phyloP scores from a whole-genome alignment of 805 yeast species.

The Nematodospora valgi region DNA sequence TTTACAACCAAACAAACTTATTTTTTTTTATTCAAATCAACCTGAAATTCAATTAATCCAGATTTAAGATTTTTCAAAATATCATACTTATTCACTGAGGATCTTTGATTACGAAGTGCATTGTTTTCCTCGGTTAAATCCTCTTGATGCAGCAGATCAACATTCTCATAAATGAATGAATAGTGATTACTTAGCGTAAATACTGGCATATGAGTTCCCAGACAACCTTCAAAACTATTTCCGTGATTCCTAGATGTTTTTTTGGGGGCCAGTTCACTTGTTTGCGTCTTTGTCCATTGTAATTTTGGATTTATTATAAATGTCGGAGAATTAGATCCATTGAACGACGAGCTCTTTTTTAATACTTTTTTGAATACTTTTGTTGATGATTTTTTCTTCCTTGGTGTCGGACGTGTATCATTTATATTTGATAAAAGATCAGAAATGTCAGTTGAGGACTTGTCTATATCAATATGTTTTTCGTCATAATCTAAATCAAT shows the following conservation, averaged over 20 bases:
- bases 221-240: too few species aligned
- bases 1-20: neutral
- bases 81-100: neutral
- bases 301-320: slow-evolving; percentile 8
- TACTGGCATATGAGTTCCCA: slow-evolving; percentile 16
- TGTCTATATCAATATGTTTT: neutral
- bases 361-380: slow-evolving; percentile 10
- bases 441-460: neutral
- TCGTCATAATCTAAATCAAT: slow-evolving; percentile 11
- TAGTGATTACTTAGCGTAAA: slow-evolving; percentile 14
- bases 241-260: slow-evolving; percentile 5
- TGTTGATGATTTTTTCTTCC: slow-evolving; percentile 7
- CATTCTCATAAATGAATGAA: slow-evolving; percentile 20
- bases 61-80: slow-evolving; percentile 22
- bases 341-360: slow-evolving; percentile 13
- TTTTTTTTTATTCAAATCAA: slow-evolving; percentile 15
- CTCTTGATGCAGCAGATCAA: slow-evolving; percentile 4
- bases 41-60: slow-evolving; percentile 25
- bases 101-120: slow-evolving; percentile 2
- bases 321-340: slow-evolving; percentile 7
- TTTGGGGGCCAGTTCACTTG: neutral
- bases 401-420: slow-evolving; percentile 1
- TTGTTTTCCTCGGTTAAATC: slow-evolving; percentile 7
- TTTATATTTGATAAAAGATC: neutral
- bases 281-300: slow-evolving; percentile 8